These are phyloP conservation scores for Neonectria ditissima DNA, from an alignment of 2,329 filamentous ascomycete genomes.

Conservation along the genomic window DNA sequence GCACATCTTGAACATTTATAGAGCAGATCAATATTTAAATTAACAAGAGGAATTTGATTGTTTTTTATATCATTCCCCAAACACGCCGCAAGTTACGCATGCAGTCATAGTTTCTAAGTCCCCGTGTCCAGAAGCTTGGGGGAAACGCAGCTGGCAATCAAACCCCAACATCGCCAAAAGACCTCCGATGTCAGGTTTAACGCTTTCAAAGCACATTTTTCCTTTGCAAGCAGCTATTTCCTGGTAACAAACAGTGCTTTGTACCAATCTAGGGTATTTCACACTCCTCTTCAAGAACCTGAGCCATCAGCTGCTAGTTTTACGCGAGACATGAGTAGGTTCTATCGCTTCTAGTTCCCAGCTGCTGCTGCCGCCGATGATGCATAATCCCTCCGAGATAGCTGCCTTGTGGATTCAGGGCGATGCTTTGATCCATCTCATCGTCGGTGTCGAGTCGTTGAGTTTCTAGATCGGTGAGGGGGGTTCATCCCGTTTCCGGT, in stretches of 20 bases:
- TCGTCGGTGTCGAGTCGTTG: neutral
- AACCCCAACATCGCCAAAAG: neutral
- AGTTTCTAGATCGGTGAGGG: neutral
- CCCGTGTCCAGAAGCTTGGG: neutral
- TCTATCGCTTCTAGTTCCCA: neutral
- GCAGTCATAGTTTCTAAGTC: neutral
- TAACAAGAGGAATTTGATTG: neutral
- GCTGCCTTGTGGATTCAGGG: neutral
- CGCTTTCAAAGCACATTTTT: neutral
- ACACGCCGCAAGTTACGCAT: too few relatives aligned
- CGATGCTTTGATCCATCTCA: neutral
- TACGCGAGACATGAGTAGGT: neutral
- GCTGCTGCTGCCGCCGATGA: neutral
- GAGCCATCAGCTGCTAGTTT: neutral
- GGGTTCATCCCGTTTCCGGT: neutral
- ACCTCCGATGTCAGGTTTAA: neutral
- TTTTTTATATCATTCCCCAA: neutral
- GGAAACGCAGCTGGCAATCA: neutral
- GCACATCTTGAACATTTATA: neutral
- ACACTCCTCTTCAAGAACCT: neutral
- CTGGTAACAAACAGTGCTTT: neutral
- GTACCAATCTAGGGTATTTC: neutral
- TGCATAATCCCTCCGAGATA: neutral
- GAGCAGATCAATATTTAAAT: neutral
- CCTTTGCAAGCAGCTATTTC: neutral